Evolutionary conservation across 257 asterid genomes (phyloP).

Genomic region (Sherardia arvensis): DNA sequence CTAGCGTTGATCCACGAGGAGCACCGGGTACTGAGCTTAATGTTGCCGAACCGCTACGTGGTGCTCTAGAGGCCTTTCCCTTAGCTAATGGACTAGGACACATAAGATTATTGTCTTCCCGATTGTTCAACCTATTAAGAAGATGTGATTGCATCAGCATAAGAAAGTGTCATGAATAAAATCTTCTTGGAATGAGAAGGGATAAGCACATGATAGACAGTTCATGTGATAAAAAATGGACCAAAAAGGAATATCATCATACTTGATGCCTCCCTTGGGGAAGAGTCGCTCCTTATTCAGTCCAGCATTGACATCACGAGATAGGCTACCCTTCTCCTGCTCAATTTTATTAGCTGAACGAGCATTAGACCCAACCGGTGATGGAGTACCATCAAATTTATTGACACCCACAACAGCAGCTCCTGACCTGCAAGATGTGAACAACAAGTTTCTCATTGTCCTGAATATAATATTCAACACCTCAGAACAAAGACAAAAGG

Average conservation of each 20-base stretch:
- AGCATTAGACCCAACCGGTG: slow-evolving; percentile 56
- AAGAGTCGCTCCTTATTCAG: slow-evolving; percentile 61
- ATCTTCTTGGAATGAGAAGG: neutral
- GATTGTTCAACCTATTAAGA: slow-evolving; percentile 61
- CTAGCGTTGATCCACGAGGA: slow-evolving; percentile 54
- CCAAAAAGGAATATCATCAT: slow-evolving; percentile 22
- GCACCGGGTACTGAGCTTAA: slow-evolving; percentile 38
- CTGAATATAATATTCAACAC: neutral
- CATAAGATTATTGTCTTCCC: slow-evolving; percentile 45
- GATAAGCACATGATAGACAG: slow-evolving; percentile 7
- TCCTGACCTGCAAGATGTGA: slow-evolving; percentile 46
- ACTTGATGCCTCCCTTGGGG: slow-evolving; percentile 72
- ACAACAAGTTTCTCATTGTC: neutral
- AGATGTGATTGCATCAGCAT: slow-evolving; percentile 13
- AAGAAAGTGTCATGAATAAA: neutral
- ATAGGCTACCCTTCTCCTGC: slow-evolving; percentile 52
- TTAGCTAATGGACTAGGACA: slow-evolving; percentile 53
- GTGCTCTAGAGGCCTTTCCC: slow-evolving; percentile 92
- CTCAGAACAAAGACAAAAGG: neutral
- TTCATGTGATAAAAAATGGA: slow-evolving; percentile 1
- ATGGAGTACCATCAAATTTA: slow-evolving; percentile 53
- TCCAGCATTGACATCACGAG: slow-evolving; percentile 60
- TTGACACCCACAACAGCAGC: slow-evolving; percentile 37
- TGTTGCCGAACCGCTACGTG: slow-evolving; percentile 51
- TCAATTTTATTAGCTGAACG: slow-evolving; percentile 62